A percentile compares a stretch with the other conserved stretches of the same genome.
Conservation (phyloP, 768 basidiomycete species). For the Roridomyces roridus region DNA sequence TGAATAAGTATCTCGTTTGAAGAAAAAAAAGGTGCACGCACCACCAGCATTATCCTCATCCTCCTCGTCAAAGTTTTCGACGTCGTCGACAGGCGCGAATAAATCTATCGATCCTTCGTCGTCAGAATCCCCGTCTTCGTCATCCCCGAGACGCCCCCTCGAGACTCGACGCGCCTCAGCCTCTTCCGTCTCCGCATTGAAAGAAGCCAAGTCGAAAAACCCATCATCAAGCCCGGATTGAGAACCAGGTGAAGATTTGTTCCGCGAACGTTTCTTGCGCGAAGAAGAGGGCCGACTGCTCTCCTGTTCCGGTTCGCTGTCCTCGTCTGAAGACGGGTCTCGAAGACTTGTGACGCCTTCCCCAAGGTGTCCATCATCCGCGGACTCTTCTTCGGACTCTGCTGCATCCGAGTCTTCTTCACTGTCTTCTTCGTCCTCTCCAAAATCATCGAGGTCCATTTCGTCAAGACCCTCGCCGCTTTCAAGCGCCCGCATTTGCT, state of each 20-base stretch:
- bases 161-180: conserved; percentile 71
- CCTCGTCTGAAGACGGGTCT: conserved; percentile 46
- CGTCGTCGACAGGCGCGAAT: conserved; percentile 64
- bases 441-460: conserved; percentile 40
- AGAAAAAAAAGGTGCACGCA: conserved; percentile 33
- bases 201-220: conserved; percentile 88
- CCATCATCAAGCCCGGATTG: conserved; percentile 75
- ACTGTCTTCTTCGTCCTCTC: conserved; percentile 34
- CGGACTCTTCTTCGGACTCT: conserved; percentile 36
- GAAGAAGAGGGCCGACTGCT: conserved; percentile 22
- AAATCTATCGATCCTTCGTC: conserved; percentile 69
- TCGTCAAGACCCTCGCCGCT: conserved; percentile 37
- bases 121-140: conserved; percentile 56
- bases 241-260: conserved; percentile 15
- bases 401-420: conserved; percentile 33
- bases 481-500: conserved; percentile 31
- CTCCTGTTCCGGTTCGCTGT: conserved; percentile 38
- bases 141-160: conserved; percentile 58
- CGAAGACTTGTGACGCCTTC: conserved; percentile 38
- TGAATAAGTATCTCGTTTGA: conserved; percentile 4
- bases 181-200: conserved; percentile 86
- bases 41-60: conserved; percentile 51
- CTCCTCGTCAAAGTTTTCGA: conserved; percentile 47
- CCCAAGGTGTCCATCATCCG: conserved; percentile 30
- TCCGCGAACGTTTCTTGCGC: conserved; percentile 14